Conservation (phyloP, 148 eudicot genomes). For the Chenopodium album region DNA sequence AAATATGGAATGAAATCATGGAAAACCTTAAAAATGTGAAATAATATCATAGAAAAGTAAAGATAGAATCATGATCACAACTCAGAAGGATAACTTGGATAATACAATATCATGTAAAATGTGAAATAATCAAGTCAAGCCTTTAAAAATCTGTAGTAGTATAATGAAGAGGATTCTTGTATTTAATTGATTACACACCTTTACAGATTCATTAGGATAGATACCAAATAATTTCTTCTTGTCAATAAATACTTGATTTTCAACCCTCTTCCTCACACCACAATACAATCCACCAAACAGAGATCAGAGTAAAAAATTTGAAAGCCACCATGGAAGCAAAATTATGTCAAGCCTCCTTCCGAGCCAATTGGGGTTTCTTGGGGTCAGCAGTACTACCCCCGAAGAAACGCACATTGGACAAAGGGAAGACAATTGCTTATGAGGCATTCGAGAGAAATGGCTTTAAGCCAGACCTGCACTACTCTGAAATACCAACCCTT, state of each 20-base stretch:
- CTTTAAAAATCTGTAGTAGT: too few relatives aligned
- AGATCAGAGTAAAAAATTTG: neutral
- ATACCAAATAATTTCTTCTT: constrained; percentile 8
- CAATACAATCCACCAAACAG: constrained; percentile 4
- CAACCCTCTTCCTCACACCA: neutral
- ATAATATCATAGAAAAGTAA: too few relatives aligned
- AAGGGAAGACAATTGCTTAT: constrained; percentile 14
- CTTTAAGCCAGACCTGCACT: neutral
- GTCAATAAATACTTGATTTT: constrained; percentile 14
- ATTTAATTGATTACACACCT: neutral
- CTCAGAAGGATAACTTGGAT: too few relatives aligned
- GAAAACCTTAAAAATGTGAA: too few relatives aligned
- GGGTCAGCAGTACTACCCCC: constrained; percentile 1
- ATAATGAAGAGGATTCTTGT: too few relatives aligned
- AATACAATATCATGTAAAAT: too few relatives aligned
- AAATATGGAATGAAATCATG: too few relatives aligned
- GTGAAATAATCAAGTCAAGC: too few relatives aligned
- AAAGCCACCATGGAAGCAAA: constrained; percentile 16
- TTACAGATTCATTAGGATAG: constrained; percentile 1
- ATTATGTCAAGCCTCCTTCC: neutral
- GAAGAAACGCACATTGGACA: constrained; percentile 6
- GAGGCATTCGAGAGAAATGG: constrained; percentile 3
- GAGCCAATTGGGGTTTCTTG: neutral
- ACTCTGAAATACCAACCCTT: neutral
- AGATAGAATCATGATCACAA: too few relatives aligned